These are phyloP conservation scores for Aspergillus ruber DNA, from an alignment of 2,329 filamentous ascomycete species.

Conservation along the genomic window DNA sequence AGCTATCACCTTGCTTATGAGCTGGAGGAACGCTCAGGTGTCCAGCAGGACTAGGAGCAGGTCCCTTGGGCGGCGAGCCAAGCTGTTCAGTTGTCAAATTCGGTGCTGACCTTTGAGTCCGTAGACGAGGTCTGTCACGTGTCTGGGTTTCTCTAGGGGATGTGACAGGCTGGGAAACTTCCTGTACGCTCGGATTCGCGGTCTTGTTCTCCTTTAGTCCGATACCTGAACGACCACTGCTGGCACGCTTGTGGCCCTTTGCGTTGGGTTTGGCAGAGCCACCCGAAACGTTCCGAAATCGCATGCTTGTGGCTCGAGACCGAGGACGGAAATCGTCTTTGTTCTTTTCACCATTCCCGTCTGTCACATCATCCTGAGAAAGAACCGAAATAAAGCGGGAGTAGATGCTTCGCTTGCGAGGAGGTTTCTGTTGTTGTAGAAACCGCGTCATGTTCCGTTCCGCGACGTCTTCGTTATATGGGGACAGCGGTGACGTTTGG, in stretches of 20 bases:
- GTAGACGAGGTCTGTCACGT: conserved; percentile 10
- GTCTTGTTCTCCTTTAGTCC: conserved; percentile 2
- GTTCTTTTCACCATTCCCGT: conserved; percentile 31
- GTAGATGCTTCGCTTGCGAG: conserved; percentile 20
- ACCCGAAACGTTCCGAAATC: neutral
- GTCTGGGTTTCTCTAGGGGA: conserved; percentile 3
- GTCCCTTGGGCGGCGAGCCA: conserved; percentile 7
- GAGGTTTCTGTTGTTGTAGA: conserved; percentile 16
- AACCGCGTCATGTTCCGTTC: conserved; percentile 37
- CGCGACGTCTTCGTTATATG: conserved; percentile 40
- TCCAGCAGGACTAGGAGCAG: conserved; percentile 9
- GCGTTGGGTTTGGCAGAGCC: neutral
- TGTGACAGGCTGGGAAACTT: conserved; percentile 3
- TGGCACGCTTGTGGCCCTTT: neutral
- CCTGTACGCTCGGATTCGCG: conserved; percentile 10
- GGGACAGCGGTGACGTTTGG: conserved; percentile 24
- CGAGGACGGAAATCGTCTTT: conserved; percentile 12
- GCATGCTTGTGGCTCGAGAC: conserved; percentile 15
- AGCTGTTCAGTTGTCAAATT: conserved; percentile 18
- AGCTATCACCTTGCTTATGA: conserved; percentile 24
- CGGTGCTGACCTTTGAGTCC: conserved; percentile 27
- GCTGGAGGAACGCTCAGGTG: conserved; percentile 26
- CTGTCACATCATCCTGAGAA: conserved; percentile 38
- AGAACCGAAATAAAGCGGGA: conserved; percentile 28
- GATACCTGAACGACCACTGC: neutral